Percentiles rank a stretch among this genome's conserved stretches.
Evolutionary conservation across 768 basidiomycete genomes (phyloP).

Genomic region (Lentinula edodes): DNA sequence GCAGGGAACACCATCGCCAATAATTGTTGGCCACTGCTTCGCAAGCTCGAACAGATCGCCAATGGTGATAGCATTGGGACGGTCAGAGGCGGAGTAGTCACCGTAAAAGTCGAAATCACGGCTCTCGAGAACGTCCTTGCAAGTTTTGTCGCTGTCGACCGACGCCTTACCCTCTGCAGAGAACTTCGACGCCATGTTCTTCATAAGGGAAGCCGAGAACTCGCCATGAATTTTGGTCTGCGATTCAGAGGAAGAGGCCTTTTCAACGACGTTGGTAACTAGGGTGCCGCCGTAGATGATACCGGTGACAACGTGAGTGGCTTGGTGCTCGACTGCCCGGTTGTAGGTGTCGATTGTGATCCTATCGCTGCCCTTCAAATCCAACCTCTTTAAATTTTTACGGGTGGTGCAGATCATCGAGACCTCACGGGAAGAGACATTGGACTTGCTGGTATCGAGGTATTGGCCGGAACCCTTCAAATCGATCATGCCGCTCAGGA

Average conservation of each 20-base stretch:
- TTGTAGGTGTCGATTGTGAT: not conserved
- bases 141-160: constrained; percentile 8
- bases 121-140: constrained; percentile 8
- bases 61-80: constrained; percentile 5
- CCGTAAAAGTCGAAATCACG: not conserved
- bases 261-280: constrained; percentile 5
- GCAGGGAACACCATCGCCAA: constrained; percentile 13
- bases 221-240: not conserved
- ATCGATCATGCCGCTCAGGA: not conserved
- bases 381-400: constrained; percentile 1
- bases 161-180: constrained; percentile 6
- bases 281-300: constrained; percentile 13
- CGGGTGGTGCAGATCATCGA: constrained; percentile 6
- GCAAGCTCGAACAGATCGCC: constrained; percentile 11
- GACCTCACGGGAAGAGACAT: constrained; percentile 3
- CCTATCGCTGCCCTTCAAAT: not conserved
- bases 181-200: constrained; percentile 8
- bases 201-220: not conserved
- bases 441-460: constrained; percentile 8
- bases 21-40: constrained; percentile 6
- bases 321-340: constrained; percentile 1
- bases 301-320: constrained; percentile 14
- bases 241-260: not conserved
- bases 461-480: constrained; percentile 7
- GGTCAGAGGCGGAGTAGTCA: not conserved